phyloP scores from a whole-genome alignment of 139 green algal species.

The Chlamydomonas incerta region DNA sequence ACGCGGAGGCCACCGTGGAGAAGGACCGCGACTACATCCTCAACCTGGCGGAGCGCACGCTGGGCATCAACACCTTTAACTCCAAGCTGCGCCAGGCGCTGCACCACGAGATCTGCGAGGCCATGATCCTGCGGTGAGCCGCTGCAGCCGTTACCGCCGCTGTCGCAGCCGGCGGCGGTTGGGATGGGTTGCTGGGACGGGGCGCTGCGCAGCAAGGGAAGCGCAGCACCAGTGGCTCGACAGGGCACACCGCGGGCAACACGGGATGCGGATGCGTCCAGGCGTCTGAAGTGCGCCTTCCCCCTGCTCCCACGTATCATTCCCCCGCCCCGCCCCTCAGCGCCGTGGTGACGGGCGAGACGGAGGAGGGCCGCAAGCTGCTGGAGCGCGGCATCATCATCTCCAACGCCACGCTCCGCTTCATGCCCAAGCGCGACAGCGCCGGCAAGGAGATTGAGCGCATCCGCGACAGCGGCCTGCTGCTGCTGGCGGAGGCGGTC shows the following conservation, averaged over 20 bases:
- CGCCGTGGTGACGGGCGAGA: constrained; percentile 34
- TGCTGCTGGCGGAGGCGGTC: constrained; percentile 41
- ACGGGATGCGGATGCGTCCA: too few species aligned
- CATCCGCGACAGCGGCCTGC: constrained; percentile 43
- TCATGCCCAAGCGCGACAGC: constrained; percentile 34
- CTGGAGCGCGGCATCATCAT: constrained; percentile 41
- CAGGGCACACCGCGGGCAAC: too few species aligned
- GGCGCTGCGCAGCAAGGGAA: too few species aligned
- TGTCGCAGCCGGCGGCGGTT: too few species aligned
- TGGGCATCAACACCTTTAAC: constrained; percentile 54
- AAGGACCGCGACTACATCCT: constrained; percentile 54
- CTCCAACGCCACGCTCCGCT: constrained; percentile 45
- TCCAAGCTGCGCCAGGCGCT: constrained; percentile 39
- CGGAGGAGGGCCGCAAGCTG: constrained; percentile 39
- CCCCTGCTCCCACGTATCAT: too few species aligned
- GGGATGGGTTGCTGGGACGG: background rate
- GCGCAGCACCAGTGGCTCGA: too few species aligned
- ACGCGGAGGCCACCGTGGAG: constrained; percentile 46
- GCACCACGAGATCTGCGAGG: constrained; percentile 43
- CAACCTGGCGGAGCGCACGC: constrained; percentile 26
- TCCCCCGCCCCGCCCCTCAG: background rate
- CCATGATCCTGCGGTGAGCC: constrained; percentile 43
- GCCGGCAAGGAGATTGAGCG: constrained; percentile 40
- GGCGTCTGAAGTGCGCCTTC: too few species aligned
- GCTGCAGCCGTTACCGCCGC: too few species aligned